Evolutionary conservation across 108 stramenopile genomes (phyloP), one percentile per base, ranked within the genome.

Genomic region (Nitzschia sp.): DNA sequence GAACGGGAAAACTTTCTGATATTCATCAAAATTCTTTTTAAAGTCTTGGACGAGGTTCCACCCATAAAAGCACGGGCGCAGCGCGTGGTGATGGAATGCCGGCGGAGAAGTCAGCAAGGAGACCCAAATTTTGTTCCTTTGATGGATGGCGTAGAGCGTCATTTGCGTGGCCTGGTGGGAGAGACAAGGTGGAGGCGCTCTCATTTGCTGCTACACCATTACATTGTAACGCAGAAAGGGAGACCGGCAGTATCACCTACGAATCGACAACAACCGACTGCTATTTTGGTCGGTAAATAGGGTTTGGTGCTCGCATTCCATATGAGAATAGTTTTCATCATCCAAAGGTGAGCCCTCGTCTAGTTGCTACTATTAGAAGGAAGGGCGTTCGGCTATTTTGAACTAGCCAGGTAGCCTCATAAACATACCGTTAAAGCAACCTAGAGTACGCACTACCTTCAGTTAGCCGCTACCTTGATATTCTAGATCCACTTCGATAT

Each of bases 171-270:
- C 38, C 60, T 64, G 33, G 76, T 85, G 32, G 84, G 81, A 13
- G 84, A 82, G 30, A 59, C 69, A n/a, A 68, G 74, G 17, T 85
- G 84, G 84, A 27, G 48, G 29, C 75, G 72, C 21, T 74, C 81
- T 23, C 71, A 72, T 27, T 9, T 59, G 28, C 59, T 57, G 4
- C 47, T 72, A 2, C 60, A 63, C 32, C 71, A 72, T 38, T 72
- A 63, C 49, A 8, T 67, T 54, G 61, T 53, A 31, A 48, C 3
- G 13, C 49, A 28, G 53, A 18, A 38, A 63, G 38, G 61, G 4
- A 8, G 15, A 53, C 45, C 65, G 23, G 36, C 38, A 62, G 9
- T 21, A 5, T 25, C 38, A 21, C 24, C 15, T 62, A 34, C 42
- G 42, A 57, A 57, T 30, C 56, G 56, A 5, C 15, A 30, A 28